Conservation (phyloP, 768 basidiomycete species). For the Kwoniella sp. region DNA sequence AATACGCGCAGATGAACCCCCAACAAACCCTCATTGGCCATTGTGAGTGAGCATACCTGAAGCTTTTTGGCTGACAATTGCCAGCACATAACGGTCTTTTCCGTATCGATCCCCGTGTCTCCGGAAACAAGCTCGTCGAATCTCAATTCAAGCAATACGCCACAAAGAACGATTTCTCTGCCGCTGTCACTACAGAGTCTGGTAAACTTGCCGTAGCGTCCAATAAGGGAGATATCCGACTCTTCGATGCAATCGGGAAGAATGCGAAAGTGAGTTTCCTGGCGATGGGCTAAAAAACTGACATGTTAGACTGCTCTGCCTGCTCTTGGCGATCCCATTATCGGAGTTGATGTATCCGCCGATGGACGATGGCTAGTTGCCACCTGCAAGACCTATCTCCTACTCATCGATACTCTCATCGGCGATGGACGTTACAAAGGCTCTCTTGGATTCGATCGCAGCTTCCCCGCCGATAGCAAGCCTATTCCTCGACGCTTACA, state of each 20-base stretch:
- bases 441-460: conserved; percentile 83
- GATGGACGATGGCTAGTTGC: conserved; percentile 94
- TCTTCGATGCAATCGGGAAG: conserved; percentile 96
- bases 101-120: conserved; percentile 93
- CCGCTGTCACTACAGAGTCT: conserved; percentile 78
- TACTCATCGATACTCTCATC: conserved; percentile 92
- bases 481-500: conserved; percentile 86
- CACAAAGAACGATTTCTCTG: conserved; percentile 92
- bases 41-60: no score
- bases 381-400: conserved; percentile 88
- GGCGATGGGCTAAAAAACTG: neutral
- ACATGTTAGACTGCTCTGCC: conserved; percentile 74
- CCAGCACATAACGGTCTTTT: conserved; percentile 90
- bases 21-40: conserved; percentile 89
- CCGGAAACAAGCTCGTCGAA: conserved; percentile 89
- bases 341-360: conserved; percentile 90
- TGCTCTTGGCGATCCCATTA: conserved; percentile 89
- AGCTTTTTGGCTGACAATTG: conserved; percentile 12
- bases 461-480: conserved; percentile 92
- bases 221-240: conserved; percentile 91
- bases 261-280: conserved; percentile 70
- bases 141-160: conserved; percentile 94
- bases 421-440: conserved; percentile 84
- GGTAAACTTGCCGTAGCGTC: conserved; percentile 92
- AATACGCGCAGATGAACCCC: conserved; percentile 88